A percentile compares a stretch with the other conserved stretches of the same genome.
phyloP scores from a whole-genome alignment of 768 basidiomycete species.

The Xerocomellus chrysenteron region DNA sequence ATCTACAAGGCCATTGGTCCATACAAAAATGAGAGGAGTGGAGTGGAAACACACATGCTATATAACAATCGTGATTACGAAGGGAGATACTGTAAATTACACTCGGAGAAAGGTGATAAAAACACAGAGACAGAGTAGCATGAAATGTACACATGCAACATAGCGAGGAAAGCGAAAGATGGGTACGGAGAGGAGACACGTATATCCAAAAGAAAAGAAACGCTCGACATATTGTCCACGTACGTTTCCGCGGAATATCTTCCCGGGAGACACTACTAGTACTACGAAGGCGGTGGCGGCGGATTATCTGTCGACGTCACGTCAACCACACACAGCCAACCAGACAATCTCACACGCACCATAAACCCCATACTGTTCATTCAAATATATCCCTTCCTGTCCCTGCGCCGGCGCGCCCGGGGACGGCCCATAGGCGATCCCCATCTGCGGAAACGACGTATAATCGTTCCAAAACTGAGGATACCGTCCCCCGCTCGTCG shows the following conservation, averaged over 20 bases:
- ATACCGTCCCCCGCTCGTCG: slow-evolving; percentile 34
- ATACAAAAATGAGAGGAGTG: neutral
- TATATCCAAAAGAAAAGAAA: neutral
- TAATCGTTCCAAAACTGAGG: slow-evolving; percentile 60
- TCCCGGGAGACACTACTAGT: too few species aligned
- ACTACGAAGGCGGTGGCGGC: slow-evolving; percentile 6
- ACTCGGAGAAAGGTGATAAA: neutral
- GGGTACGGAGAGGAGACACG: neutral
- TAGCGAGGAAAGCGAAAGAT: neutral
- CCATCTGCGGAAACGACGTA: slow-evolving; percentile 50
- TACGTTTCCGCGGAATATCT: neutral
- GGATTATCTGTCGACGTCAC: slow-evolving; percentile 6
- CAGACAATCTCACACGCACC: slow-evolving; percentile 17
- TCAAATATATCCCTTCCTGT: slow-evolving; percentile 25
- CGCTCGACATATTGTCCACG: neutral
- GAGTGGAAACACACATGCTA: neutral
- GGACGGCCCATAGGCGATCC: slow-evolving; percentile 36
- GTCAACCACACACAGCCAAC: neutral
- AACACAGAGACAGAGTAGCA: neutral
- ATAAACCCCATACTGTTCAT: slow-evolving; percentile 28
- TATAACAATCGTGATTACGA: neutral
- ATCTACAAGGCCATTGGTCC: slow-evolving; percentile 1
- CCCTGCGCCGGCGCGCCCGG: slow-evolving; percentile 10
- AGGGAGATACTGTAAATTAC: neutral
- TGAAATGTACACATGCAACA: neutral